Base-by-base conservation (phyloP, 257 asterid genomes). In the Primulina eburnea region DNA sequence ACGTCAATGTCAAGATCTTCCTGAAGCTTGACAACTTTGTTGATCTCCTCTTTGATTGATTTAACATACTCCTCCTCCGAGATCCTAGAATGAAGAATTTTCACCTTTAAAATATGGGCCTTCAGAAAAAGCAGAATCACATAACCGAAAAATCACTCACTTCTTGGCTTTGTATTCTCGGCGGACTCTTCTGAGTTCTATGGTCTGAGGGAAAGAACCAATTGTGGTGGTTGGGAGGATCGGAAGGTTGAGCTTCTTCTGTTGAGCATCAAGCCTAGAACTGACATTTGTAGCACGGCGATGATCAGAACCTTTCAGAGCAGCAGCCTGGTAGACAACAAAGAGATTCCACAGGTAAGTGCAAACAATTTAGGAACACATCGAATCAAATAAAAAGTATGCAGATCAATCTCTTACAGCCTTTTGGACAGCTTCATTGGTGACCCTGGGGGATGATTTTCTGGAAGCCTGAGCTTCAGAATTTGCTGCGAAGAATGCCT, bases 1-100 rank as follows among this genome's bases (percentile, higher is more conserved):
- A 91, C 99, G 80, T 94, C 99, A 71, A 94, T 94, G 57, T 94
- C 99, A 60, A 91, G 97, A 75, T 94, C 99, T 81, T 94, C 99
- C 80, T 94, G 99, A 73, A 94, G 92, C 88, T 91, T 77, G 63
- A 94, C 97, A 74, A 94, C 99, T 60, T 94, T 94, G 86, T 60
- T 80, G 83, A 93, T 93, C 80, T 93, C 99, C 85, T 82, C 95
- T 34, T 89, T 85, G 74, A 93, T 93, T 18, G 96, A 75, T 70
- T 84, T 90, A 69, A 82, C 77, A 63, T 93, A 93, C 40, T 89
- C 99, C 75, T 86, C 97, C 82, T 93, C 97, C 1, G 99, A 77
- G 66, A 93, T 83, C 90, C 98, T 93, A 73, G 64, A 77, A 63
- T n/a, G 33, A 24, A 73, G 61, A 34, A 58, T 28, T 35, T 33